Evolutionary conservation across 2,329 filamentous ascomycete genomes (phyloP), one percentile per base, ranked within the genome.

Genomic region (Pseudogymnoascus sp.): DNA sequence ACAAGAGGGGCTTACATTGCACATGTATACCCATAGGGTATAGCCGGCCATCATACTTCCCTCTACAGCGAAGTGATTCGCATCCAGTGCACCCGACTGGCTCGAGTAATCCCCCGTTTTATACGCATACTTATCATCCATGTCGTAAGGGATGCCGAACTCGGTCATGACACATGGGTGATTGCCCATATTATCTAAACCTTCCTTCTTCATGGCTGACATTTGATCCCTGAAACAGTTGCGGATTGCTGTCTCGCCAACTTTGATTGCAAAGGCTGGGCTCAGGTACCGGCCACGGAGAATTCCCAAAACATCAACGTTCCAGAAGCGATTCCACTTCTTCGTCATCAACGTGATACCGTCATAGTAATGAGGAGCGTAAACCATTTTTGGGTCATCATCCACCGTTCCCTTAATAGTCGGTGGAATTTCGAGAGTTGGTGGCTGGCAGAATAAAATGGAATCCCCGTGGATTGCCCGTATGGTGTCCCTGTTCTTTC

Each of bases 271-370:
- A 72, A 99, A 93, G 0, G 91, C 91, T 11, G 95, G 95, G 21
- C 88, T 89, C 68, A 90, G 80, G 72, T 99, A 99, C 67, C 88
- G 88, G 11, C 95, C 95, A 53, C 95, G 88, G 46, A 99, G 80
- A 12, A 99, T 85, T 2, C 95, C 95, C 60, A 99, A 86, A 3
- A 99, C 91, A 73, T 99, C 95, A 6, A 99, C 89, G 69, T 99
- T 99, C 89, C 95, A 99, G 14, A 89, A 87, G 40, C 93, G 89
- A 73, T 97, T 99, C 95, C 95, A 99, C 75, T 96, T 96, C 77
- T 99, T 99, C 11, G 91, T 97, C 83, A 99, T 90, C 3, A 99
- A 81, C 0, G 95, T 99, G 63, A 99, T 89, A 9, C 95, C 95
- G 70, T 99, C 95, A 75, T 99, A 99, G 73, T 91, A 99, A 76